Evolutionary conservation across 208 protist species (phyloP).

Genomic region (Porcisia deanei): DNA sequence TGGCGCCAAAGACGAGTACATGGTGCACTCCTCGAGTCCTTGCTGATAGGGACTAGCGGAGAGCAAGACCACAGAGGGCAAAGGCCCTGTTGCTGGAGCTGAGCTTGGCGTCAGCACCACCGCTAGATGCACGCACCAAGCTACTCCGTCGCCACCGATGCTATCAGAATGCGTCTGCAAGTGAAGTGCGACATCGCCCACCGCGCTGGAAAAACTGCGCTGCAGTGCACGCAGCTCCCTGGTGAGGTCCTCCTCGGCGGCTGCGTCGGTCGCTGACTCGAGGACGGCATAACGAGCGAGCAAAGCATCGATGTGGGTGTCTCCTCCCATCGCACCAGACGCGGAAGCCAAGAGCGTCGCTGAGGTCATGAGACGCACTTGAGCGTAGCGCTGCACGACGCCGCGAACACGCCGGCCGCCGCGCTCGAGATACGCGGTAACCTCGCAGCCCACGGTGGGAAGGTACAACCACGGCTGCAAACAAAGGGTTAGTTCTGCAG

Average conservation of each 20-base stretch:
- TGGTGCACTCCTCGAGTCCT: slow-evolving; percentile 63
- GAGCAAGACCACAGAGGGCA: slow-evolving; percentile 47
- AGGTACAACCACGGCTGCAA: slow-evolving; percentile 79
- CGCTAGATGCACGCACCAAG: slow-evolving; percentile 69
- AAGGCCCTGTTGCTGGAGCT: neutral
- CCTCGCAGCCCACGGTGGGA: slow-evolving; percentile 74
- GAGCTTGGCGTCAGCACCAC: slow-evolving; percentile 20
- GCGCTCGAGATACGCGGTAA: slow-evolving; percentile 55
- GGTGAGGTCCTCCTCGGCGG: slow-evolving; percentile 47
- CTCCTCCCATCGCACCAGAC: neutral
- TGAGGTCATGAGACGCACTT: slow-evolving; percentile 83
- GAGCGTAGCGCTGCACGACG: slow-evolving; percentile 66
- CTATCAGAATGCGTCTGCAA: slow-evolving; percentile 24
- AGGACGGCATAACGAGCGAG: slow-evolving; percentile 41
- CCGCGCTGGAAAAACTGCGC: slow-evolving; percentile 31
- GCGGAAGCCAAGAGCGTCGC: slow-evolving; percentile 39
- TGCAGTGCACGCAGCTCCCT: slow-evolving; percentile 49
- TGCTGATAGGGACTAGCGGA: slow-evolving; percentile 54
- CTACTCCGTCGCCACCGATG: slow-evolving; percentile 18
- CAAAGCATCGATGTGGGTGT: slow-evolving; percentile 15
- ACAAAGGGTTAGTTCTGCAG: slow-evolving; percentile 41
- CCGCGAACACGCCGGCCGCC: slow-evolving; percentile 55
- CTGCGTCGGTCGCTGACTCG: slow-evolving; percentile 41
- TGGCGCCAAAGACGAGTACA: slow-evolving; percentile 38
- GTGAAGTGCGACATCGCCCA: slow-evolving; percentile 33